A percentile compares a stretch with the other conserved stretches of the same genome.
Evolutionary conservation across 1,284 basidiomycete genomes (phyloP).

Genomic region (Ganoderma boninense): DNA sequence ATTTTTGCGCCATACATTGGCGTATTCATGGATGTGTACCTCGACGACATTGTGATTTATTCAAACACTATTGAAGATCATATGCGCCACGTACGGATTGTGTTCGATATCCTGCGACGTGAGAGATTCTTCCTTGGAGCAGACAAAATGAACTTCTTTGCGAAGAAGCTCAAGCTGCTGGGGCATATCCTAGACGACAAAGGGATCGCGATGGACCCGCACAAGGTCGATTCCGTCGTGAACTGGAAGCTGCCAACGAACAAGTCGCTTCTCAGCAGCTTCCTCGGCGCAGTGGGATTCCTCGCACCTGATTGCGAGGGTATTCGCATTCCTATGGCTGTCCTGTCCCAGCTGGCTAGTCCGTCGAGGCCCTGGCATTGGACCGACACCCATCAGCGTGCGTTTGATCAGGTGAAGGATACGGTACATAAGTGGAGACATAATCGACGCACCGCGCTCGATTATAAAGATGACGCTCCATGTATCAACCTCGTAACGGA

Average conservation of each 20-base stretch:
- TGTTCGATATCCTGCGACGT: not conserved
- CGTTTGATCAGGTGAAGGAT: not conserved
- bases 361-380: not conserved
- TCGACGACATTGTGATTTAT: not conserved
- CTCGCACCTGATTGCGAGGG: not conserved
- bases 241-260: too few species aligned
- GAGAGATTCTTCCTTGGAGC: not conserved
- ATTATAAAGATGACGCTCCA: not conserved
- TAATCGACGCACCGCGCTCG: not conserved
- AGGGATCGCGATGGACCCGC: not conserved
- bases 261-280: not conserved
- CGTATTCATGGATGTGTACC: not conserved
- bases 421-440: not conserved
- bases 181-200: not conserved
- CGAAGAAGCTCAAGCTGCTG: not conserved
- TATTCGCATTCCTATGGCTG: not conserved
- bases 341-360: not conserved
- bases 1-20: not conserved
- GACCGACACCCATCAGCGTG: not conserved
- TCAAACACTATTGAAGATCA: not conserved
- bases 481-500: not conserved
- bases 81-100: not conserved
- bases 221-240: not conserved
- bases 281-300: not conserved
- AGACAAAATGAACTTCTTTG: constrained; percentile 1